phyloP scores from a whole-genome alignment of 371 early-diverging fungal species.

The Mortierella sp. region DNA sequence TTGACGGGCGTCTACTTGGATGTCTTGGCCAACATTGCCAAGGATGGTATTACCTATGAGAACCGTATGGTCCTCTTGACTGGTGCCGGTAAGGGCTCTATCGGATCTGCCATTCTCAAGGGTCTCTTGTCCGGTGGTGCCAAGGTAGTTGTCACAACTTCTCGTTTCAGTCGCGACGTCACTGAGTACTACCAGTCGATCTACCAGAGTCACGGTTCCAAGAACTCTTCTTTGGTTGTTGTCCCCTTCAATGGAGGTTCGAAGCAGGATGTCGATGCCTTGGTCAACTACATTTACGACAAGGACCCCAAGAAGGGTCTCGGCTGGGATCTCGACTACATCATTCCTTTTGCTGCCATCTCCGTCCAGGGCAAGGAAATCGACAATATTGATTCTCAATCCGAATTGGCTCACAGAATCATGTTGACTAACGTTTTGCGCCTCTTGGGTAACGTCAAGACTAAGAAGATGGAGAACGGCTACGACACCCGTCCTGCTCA shows the following conservation, averaged over 20 bases:
- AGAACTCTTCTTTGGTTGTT: slow-evolving; percentile 89
- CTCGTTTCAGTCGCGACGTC: slow-evolving; percentile 86
- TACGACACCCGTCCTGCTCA: slow-evolving; percentile 92
- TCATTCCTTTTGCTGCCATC: slow-evolving; percentile 97
- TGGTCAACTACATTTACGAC: slow-evolving; percentile 90
- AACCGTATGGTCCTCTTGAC: slow-evolving; percentile 89
- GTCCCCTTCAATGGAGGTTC: slow-evolving; percentile 97
- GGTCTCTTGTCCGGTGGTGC: slow-evolving; percentile 93
- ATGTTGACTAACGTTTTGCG: slow-evolving; percentile 93
- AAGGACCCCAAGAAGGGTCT: slow-evolving; percentile 82
- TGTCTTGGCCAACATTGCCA: slow-evolving; percentile 77
- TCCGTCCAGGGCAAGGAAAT: slow-evolving; percentile 93
- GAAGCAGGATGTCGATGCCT: slow-evolving; percentile 81
- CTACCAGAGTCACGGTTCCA: slow-evolving; percentile 90
- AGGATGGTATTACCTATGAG: slow-evolving; percentile 85
- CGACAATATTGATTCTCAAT: slow-evolving; percentile 84
- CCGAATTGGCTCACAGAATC: slow-evolving; percentile 93
- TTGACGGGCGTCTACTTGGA: slow-evolving; percentile 83
- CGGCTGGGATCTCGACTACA: slow-evolving; percentile 93
- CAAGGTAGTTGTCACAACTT: slow-evolving; percentile 93
- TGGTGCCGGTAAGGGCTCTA: slow-evolving; percentile 94
- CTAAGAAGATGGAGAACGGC: slow-evolving; percentile 84
- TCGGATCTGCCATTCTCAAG: slow-evolving; percentile 90
- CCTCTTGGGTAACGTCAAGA: slow-evolving; percentile 85
- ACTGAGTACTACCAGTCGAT: slow-evolving; percentile 91